phyloP scores from a whole-genome alignment of 805 yeast genomes.

The Kluyveromyces siamensis region DNA sequence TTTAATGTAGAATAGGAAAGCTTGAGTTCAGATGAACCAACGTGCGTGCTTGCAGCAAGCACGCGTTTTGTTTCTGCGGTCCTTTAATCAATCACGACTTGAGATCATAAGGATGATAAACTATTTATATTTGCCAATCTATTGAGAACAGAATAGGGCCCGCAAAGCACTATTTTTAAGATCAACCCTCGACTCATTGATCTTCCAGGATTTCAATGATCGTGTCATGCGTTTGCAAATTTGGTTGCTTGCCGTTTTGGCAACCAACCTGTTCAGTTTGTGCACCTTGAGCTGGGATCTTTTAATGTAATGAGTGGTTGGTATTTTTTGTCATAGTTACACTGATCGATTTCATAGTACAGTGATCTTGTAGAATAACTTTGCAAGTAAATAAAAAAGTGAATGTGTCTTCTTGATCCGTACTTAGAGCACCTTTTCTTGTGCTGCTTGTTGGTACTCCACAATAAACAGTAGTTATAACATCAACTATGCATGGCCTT shows the following conservation, averaged over 20 bases:
- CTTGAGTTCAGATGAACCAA: background rate
- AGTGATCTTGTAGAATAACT: background rate
- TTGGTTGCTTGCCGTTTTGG: conserved; percentile 16
- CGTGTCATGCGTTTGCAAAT: conserved; percentile 3
- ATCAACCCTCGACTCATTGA: conserved; percentile 11
- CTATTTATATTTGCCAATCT: conserved; percentile 23
- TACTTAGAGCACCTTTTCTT: background rate
- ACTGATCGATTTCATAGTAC: conserved; percentile 40
- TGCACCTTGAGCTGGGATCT: conserved; percentile 21
- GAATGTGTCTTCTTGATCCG: too few relatives aligned
- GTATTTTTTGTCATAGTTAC: conserved; percentile 71
- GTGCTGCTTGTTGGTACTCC: background rate
- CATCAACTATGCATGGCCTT: conserved; percentile 3
- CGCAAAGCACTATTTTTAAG: conserved; percentile 14
- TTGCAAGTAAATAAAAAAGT: too few relatives aligned
- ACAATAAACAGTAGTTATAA: background rate
- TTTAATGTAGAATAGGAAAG: too few relatives aligned
- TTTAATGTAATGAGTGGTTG: conserved; percentile 57
- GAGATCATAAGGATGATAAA: conserved; percentile 23
- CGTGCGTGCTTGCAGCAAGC: background rate
- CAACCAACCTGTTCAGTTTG: conserved; percentile 3
- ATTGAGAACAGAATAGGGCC: conserved; percentile 20
- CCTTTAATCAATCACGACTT: background rate
- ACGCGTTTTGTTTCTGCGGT: background rate
- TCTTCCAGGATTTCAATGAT: conserved; percentile 6